Conservation (phyloP, 768 basidiomycete genomes). For the Kwoniella sp. region DNA sequence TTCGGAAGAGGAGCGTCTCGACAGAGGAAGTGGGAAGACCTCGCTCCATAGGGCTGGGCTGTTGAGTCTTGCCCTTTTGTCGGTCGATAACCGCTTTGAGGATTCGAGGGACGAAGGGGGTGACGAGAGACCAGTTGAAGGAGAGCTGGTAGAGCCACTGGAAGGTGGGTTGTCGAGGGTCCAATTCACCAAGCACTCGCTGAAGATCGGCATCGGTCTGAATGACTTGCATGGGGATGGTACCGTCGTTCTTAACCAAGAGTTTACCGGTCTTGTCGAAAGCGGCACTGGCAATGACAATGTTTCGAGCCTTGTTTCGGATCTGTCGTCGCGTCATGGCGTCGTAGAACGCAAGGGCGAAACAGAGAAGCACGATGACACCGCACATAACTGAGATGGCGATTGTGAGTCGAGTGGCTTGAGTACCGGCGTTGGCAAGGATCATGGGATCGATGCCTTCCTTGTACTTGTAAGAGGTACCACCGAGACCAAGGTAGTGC, state of each 20-base stretch:
- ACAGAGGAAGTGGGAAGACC: constrained; percentile 6
- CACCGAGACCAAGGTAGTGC: constrained; percentile 57
- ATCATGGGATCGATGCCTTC: constrained; percentile 18
- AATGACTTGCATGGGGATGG: constrained; percentile 55
- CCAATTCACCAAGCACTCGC: constrained; percentile 50
- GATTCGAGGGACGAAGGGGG: constrained; percentile 52
- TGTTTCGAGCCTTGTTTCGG: constrained; percentile 46
- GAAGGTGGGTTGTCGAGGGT: constrained; percentile 54
- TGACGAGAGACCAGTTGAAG: constrained; percentile 55
- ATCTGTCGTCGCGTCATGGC: constrained; percentile 35
- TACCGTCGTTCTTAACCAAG: constrained; percentile 55
- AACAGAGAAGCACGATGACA: constrained; percentile 48
- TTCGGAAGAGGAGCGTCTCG: constrained; percentile 43
- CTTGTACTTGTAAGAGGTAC: constrained; percentile 49
- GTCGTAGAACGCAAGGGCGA: constrained; percentile 49
- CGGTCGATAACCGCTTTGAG: constrained; percentile 34
- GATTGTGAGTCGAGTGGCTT: constrained; percentile 50
- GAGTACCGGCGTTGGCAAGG: constrained; percentile 35
- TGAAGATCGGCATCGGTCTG: constrained; percentile 53
- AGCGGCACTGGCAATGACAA: constrained; percentile 53
- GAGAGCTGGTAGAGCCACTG: constrained; percentile 56
- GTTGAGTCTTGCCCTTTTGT: constrained; percentile 26
- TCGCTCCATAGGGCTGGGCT: constrained; percentile 21
- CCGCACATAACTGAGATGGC: constrained; percentile 57
- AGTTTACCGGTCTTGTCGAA: constrained; percentile 55